These are phyloP conservation scores for Nakaseomyces sp. DNA, from an alignment of 1,139 yeast genomes.

Conservation along the genomic window DNA sequence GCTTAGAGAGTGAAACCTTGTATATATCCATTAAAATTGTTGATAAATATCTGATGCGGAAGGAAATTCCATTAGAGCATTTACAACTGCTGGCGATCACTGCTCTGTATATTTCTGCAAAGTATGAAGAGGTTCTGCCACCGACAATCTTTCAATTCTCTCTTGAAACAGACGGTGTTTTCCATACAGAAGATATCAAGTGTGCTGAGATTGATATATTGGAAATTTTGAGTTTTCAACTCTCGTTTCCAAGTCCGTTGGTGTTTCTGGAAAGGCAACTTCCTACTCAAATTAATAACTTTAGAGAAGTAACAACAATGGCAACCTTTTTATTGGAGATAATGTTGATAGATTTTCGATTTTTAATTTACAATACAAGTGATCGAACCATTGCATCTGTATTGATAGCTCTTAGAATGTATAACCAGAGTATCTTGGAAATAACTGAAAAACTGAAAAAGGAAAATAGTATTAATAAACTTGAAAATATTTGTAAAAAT, in stretches of 20 bases:
- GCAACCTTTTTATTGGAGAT: neutral
- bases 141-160: constrained; percentile 2
- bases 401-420: neutral
- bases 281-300: neutral
- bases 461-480: neutral
- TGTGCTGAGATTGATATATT: neutral
- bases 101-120: neutral
- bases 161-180: constrained; percentile 1
- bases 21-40: neutral
- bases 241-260: neutral
- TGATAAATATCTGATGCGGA: neutral
- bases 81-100: neutral
- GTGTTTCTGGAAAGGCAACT: neutral
- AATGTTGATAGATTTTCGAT: neutral
- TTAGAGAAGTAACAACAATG: neutral
- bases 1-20: neutral
- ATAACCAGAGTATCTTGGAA: neutral
- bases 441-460: neutral
- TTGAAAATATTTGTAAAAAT: neutral
- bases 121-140: constrained; percentile 3
- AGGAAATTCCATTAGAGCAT: neutral
- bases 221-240: neutral
- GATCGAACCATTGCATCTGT: neutral
- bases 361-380: neutral
- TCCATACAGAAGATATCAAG: neutral